phyloP scores from a whole-genome alignment of 305 asterid genomes.

The Fraxinus paxiana region DNA sequence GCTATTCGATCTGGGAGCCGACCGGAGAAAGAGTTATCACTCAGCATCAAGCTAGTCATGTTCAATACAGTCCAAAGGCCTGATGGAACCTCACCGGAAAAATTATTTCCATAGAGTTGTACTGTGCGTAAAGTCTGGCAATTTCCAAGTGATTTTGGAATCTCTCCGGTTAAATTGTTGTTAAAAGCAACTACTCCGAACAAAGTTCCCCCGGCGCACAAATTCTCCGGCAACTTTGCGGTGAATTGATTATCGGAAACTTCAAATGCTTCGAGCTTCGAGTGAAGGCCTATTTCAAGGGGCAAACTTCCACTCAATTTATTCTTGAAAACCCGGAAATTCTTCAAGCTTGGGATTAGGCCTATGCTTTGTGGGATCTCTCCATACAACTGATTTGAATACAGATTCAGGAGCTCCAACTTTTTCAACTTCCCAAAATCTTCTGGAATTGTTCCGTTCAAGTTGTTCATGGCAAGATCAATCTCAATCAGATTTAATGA shows the following conservation, averaged over 20 bases:
- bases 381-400: constrained; percentile 45
- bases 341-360: constrained; percentile 39
- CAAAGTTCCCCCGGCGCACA: constrained; percentile 60
- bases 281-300: constrained; percentile 58
- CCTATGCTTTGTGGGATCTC: constrained; percentile 57
- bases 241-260: constrained; percentile 58
- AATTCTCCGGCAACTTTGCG: constrained; percentile 61
- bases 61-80: constrained; percentile 51
- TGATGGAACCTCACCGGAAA: constrained; percentile 61
- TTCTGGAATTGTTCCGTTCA: constrained; percentile 63
- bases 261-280: constrained; percentile 59
- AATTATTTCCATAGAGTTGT: constrained; percentile 48
- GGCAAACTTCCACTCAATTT: constrained; percentile 68
- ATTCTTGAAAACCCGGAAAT: constrained; percentile 48
- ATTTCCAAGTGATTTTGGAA: constrained; percentile 55
- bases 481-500: constrained; percentile 43
- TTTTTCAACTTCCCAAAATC: constrained; percentile 58
- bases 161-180: constrained; percentile 59
- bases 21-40: constrained; percentile 63
- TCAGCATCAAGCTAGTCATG: constrained; percentile 57
- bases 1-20: constrained; percentile 51
- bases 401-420: constrained; percentile 45
- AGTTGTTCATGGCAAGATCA: constrained; percentile 57
- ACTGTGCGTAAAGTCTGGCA: constrained; percentile 48
- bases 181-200: constrained; percentile 55